A percentile compares a stretch with the other conserved stretches of the same genome.
Evolutionary conservation across 805 yeast species (phyloP).

Genomic region (Priceomyces haplophilus): DNA sequence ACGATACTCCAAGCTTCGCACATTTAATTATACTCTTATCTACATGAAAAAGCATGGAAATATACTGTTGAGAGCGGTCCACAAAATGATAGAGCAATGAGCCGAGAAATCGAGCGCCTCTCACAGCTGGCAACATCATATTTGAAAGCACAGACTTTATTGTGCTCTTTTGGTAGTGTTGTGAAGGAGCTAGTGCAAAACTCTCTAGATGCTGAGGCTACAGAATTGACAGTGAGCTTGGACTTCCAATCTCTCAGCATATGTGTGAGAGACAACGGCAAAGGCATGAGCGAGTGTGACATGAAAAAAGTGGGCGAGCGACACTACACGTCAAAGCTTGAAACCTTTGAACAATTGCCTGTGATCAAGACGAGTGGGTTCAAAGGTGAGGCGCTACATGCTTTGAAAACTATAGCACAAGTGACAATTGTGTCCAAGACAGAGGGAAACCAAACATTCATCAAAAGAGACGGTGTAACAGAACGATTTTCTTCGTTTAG

Average conservation of each 20-base stretch:
- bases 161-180: constrained; percentile 39
- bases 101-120: background rate
- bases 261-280: constrained; percentile 65
- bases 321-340: constrained; percentile 56
- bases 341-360: constrained; percentile 33
- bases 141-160: constrained; percentile 28
- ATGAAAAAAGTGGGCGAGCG: constrained; percentile 45
- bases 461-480: background rate
- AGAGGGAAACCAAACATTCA: constrained; percentile 13
- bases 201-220: constrained; percentile 53
- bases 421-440: constrained; percentile 48
- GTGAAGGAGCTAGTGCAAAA: constrained; percentile 53
- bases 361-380: constrained; percentile 54
- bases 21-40: too few species aligned
- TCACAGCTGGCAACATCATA: background rate
- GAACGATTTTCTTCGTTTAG: background rate
- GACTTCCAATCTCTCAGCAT: constrained; percentile 33
- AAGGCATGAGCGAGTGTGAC: constrained; percentile 56
- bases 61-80: too few species aligned
- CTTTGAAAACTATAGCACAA: constrained; percentile 48
- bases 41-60: too few species aligned
- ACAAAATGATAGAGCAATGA: background rate
- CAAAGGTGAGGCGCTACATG: constrained; percentile 67
- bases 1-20: too few species aligned
- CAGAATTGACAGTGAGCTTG: constrained; percentile 28